Conservation (phyloP, 1,284 basidiomycete species). For the Thecaphora frezii region DNA sequence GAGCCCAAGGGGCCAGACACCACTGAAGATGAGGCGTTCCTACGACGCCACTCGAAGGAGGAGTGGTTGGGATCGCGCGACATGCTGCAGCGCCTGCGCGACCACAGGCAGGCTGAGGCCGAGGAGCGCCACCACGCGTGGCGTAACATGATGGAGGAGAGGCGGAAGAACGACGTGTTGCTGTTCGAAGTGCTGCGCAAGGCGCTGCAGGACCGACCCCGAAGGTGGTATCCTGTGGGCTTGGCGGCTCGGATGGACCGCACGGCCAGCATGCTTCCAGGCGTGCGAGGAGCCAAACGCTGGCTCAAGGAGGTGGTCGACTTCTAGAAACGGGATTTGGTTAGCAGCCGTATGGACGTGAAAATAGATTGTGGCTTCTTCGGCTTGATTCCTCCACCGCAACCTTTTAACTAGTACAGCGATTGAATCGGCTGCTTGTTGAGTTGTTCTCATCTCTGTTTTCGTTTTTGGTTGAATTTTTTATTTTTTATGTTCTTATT, state of each 20-base stretch:
- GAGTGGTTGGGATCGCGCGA: not conserved
- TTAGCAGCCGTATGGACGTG: no score
- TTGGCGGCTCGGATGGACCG: not conserved
- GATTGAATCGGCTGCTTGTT: no score
- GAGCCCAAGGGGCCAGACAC: not conserved
- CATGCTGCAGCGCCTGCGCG: not conserved
- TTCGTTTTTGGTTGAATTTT: no score
- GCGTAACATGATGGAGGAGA: not conserved
- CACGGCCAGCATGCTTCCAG: not conserved
- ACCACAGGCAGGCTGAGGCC: not conserved
- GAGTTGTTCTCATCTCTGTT: no score
- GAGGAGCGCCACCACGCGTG: not conserved
- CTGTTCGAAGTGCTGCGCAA: not conserved
- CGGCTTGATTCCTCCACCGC: no score
- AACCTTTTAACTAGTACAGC: no score
- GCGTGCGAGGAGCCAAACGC: not conserved
- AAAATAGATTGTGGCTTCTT: no score
- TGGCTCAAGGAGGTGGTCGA: not conserved
- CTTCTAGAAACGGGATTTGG: no score
- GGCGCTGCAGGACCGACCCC: not conserved
- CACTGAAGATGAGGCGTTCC: not conserved
- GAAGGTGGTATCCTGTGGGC: not conserved
- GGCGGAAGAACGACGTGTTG: not conserved
- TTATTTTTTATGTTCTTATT: no score
- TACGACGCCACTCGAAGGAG: not conserved